Base-by-base conservation (phyloP, 345 rosid species). In the Cardamine resedifolia region DNA sequence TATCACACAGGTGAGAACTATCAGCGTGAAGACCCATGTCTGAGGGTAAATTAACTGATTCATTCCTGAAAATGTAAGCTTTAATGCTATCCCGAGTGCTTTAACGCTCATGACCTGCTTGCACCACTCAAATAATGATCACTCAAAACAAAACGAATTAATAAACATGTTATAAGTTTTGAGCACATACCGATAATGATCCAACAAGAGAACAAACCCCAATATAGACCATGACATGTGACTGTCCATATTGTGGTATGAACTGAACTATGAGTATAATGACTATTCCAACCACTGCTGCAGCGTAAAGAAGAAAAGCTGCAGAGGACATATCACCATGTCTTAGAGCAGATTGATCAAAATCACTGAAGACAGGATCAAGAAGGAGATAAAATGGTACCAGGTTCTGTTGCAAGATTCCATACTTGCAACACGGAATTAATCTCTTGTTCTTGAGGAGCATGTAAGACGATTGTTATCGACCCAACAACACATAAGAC, bases 331-430 rank as follows among this genome's bases (percentile, higher is more conserved):
- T 5, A 27, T 2, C 45, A 45, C 49, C 75, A 39, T 38, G 23
- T 39, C 34, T 28, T 41, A 74, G 18, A 66, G 15, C 20, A 24
- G 53, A 47, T n/a, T 11, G 7, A 34, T 34, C 7, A 58, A 56
- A 18, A 38, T 38, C 11, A 16, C 10, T 5, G 2, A 34, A 58
- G 10, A 38, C 34, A 2, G 6, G 20, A 31, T 31, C 3, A 3
- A 8, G 43, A 18, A 59, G 5, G 28, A 43, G 26, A 72, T 45
- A 26, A 23, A 10, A 44, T 20, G 15, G n/a, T 68, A 92, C 98
- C 98, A 73, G 98, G 98, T 79, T 88, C 98, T 4, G 96, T 92
- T 44, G 98, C 98, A 81, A 90, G 98, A 80, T 84, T 83, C 98
- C 98, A 92, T 58, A 92, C 95, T 80, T 92, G 90, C 55, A 19